Conservation (phyloP, 306 rosid genomes). For the Trifolium subterraneum region DNA sequence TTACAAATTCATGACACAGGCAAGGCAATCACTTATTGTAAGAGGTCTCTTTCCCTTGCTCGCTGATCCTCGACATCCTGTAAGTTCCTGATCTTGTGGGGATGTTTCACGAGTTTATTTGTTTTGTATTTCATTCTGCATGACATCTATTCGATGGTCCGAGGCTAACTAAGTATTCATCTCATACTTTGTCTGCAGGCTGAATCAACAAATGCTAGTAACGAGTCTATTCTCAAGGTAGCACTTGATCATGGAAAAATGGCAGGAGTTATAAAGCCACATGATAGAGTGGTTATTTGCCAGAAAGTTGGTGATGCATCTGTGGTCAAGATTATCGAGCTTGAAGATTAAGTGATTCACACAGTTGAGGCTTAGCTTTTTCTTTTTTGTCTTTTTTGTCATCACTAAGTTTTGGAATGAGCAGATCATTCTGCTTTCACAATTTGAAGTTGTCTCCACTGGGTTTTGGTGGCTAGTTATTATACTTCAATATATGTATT, state of each 20-base stretch:
- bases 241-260: conserved; percentile 95
- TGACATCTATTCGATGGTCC: conserved; percentile 4
- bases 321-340: conserved; percentile 97
- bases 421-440: conserved; percentile 43
- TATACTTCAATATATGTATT: conserved; percentile 31
- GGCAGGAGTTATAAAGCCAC: conserved; percentile 85
- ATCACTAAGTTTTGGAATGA: conserved; percentile 40
- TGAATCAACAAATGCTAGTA: conserved; percentile 82
- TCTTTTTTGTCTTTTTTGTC: conserved; percentile 21
- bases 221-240: conserved; percentile 87
- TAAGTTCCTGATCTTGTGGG: conserved; percentile 51
- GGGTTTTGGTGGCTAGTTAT: conserved; percentile 44
- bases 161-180: conserved; percentile 7
- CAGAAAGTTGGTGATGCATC: conserved; percentile 97
- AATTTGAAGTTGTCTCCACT: conserved; percentile 46
- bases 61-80: conserved; percentile 99
- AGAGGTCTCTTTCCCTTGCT: conserved; percentile 99
- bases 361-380: conserved; percentile 25
- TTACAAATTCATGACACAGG: conserved; percentile 56
- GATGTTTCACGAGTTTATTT: conserved; percentile 34
- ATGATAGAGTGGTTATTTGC: conserved; percentile 93
- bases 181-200: conserved; percentile 62
- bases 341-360: conserved; percentile 66
- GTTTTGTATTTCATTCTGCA: conserved; percentile 16
- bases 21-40: conserved; percentile 93